phyloP scores from a whole-genome alignment of 176 grass and related monocot species.

The Zea mays region DNA sequence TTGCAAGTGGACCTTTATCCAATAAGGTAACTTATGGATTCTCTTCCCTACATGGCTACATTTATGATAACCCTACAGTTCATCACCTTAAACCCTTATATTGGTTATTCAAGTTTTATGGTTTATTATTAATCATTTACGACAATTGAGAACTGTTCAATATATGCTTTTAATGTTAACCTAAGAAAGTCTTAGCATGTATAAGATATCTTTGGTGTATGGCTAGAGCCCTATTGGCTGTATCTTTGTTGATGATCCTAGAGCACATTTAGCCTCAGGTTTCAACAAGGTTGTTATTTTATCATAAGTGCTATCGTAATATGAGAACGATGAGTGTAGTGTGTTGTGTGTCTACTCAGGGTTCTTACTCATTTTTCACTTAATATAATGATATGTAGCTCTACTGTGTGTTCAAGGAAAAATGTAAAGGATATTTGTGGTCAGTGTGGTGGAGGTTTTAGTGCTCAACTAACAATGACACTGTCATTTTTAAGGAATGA shows the following conservation, averaged over 20 bases:
- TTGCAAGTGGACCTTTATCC: conserved; percentile 87
- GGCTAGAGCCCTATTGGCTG: not conserved
- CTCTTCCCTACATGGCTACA: not conserved
- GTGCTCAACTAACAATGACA: conserved; percentile 3
- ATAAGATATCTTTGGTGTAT: not conserved
- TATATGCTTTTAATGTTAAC: conserved; percentile 4
- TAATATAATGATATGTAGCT: not conserved
- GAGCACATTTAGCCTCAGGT: not conserved
- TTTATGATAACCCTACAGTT: conserved; percentile 27
- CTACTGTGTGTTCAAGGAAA: not conserved
- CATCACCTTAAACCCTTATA: not conserved
- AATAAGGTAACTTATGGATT: conserved; percentile 71
- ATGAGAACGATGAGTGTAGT: not conserved
- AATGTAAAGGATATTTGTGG: not conserved
- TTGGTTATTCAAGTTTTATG: conserved; percentile 10
- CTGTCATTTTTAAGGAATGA: not conserved
- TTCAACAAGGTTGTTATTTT: not conserved
- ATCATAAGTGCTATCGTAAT: not conserved
- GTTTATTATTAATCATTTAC: not conserved
- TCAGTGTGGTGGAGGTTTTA: conserved; percentile 6
- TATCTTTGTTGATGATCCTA: not conserved
- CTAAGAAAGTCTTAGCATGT: conserved; percentile 7
- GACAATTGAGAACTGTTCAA: conserved; percentile 6
- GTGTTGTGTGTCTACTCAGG: not conserved
- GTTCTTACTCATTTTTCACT: not conserved